Base-by-base conservation (phyloP, 2,329 filamentous ascomycete genomes). In the Hypomyces rosellus region DNA sequence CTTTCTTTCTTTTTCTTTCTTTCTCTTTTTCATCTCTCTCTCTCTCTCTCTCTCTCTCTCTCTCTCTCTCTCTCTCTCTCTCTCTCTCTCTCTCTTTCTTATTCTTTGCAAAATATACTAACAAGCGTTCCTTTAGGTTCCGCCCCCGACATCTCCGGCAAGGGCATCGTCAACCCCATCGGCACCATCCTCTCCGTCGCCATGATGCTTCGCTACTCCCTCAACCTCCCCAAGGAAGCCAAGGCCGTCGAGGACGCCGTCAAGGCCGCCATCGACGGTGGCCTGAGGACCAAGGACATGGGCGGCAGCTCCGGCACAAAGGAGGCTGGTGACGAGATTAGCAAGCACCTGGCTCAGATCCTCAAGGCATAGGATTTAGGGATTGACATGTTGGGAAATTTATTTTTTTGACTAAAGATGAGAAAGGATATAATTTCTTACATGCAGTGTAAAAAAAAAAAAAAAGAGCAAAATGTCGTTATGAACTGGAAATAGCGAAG, bases 201-300 rank as follows among this genome's bases (percentile, higher is more conserved):
- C 62, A 96, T 97, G 90, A 88, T 99, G 85, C 80, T 96, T 63
- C 86, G 89, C 65, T 97, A 96, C 77, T 96, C 90, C 13, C 81
- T 97, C 52, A 82, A 84, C 62, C 81, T 91, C 58, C 83, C 86
- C 30, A 77, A 82, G 46, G 85, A 96, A 69, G 87, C 91, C 34
- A 78, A 81, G 54, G 82, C 84, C 45, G 82, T 96, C 55, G 90
- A 96, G 72, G 78, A 84, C 53, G 90, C 91, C 3, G 90, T 96
- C 46, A 80, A 81, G 65, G 81, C 78, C 49, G 86, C 88, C 46
- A 86, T 96, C 56, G 90, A 96, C 67, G 78, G 75, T 49, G 89
- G 89, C 34, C 70, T 91, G 44, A 77, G 83, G 55, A 96, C 92
- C 14, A 85, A 81, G 66, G 92, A 97, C 66, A 87, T 97, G 59